Evolutionary conservation across 2,329 filamentous ascomycete species (phyloP).

Genomic region (Hymenotorrendiella dingleyae): DNA sequence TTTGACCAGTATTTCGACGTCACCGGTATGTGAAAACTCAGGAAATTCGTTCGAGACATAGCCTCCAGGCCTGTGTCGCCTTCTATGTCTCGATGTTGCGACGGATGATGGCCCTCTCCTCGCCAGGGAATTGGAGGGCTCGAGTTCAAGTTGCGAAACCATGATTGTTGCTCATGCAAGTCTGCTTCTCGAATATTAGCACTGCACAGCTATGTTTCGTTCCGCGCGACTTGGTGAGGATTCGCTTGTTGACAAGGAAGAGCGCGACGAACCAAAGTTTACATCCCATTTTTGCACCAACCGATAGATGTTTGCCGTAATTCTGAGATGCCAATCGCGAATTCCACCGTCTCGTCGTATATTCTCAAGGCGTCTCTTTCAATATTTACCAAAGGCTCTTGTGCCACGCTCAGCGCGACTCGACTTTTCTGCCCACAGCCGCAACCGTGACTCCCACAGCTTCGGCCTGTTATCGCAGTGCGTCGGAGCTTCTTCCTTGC

Average conservation of each 20-base stretch:
- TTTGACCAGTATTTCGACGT: conserved; percentile 82
- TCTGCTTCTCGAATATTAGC: neutral
- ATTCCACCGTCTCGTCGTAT: neutral
- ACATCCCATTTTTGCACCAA: conserved; percentile 4
- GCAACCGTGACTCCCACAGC: too few relatives aligned
- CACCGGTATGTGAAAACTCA: conserved; percentile 81
- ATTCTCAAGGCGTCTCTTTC: neutral
- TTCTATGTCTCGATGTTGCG: conserved; percentile 47
- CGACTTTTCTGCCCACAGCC: neutral
- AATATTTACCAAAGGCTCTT: neutral
- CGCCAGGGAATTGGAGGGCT: conserved; percentile 43
- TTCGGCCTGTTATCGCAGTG: too few relatives aligned
- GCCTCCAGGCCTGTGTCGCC: conserved; percentile 64
- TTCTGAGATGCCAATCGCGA: too few relatives aligned
- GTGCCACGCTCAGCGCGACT: conserved; percentile 2
- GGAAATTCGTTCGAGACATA: conserved; percentile 85
- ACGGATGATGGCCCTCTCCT: conserved; percentile 56
- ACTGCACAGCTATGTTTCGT: too few relatives aligned
- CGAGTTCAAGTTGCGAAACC: conserved; percentile 55
- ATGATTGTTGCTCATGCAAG: conserved; percentile 33
- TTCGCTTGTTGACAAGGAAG: too few relatives aligned
- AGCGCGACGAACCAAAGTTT: conserved; percentile 4
- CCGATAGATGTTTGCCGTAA: too few relatives aligned
- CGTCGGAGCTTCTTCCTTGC: too few relatives aligned
- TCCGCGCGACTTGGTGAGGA: neutral